phyloP scores from a whole-genome alignment of 768 basidiomycete species.

The Tulasnella sp. region DNA sequence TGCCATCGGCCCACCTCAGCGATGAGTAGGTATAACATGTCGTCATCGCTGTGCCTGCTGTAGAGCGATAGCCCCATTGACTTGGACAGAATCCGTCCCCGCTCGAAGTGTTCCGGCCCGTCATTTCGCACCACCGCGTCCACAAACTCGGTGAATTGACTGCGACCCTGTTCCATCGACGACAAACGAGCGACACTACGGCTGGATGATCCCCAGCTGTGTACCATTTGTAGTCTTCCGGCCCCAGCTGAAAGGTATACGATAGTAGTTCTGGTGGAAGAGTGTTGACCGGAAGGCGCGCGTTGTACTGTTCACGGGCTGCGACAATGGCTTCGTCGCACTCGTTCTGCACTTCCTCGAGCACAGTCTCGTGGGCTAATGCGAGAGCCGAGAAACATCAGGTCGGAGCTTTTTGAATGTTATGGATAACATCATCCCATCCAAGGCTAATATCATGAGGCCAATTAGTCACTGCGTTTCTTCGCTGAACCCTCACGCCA shows the following conservation, averaged over 20 bases:
- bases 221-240: background rate
- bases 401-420: no score
- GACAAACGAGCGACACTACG: background rate
- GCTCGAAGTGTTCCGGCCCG: background rate
- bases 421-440: no score
- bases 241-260: background rate
- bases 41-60: background rate
- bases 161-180: background rate
- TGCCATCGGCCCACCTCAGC: background rate
- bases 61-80: background rate
- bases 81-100: background rate
- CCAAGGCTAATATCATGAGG: no score
- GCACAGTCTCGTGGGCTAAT: no score
- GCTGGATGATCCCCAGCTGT: background rate
- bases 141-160: background rate
- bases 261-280: background rate
- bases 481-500: background rate
- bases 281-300: background rate
- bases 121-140: background rate
- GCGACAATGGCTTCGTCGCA: background rate
- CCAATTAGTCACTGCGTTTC: no score
- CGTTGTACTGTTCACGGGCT: background rate
- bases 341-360: no score
- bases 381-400: no score
- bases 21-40: background rate